Conservation (phyloP, 2,329 filamentous ascomycete species). For the Geoglossum cookeanum region DNA sequence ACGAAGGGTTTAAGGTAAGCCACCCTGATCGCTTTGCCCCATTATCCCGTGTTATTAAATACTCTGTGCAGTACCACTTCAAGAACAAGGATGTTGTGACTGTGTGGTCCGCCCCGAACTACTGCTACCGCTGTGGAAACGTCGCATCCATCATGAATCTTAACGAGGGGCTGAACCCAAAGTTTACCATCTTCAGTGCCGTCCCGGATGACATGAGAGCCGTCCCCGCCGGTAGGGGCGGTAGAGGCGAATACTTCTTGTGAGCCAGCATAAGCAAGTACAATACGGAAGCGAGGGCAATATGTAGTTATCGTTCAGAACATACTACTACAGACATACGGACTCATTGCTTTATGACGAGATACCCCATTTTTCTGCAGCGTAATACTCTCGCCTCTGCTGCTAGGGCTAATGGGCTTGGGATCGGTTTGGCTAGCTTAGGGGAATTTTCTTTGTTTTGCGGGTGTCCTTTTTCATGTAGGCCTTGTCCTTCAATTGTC, state of each 20-base stretch:
- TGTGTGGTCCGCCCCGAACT: constrained; percentile 37
- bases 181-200: constrained; percentile 81
- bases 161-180: constrained; percentile 64
- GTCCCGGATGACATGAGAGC: constrained; percentile 74
- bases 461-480: too few relatives aligned
- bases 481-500: background rate
- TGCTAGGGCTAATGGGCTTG: background rate
- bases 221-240: constrained; percentile 50
- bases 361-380: background rate
- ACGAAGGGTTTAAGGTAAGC: constrained; percentile 51
- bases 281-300: background rate
- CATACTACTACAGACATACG: background rate
- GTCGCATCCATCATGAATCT: constrained; percentile 75
- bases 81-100: constrained; percentile 82
- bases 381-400: background rate
- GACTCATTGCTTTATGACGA: background rate
- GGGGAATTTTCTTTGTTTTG: background rate
- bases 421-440: background rate
- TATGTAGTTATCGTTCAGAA: background rate
- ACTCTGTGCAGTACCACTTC: constrained; percentile 54
- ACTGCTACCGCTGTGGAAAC: constrained; percentile 30
- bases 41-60: background rate
- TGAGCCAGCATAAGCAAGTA: constrained; percentile 14
- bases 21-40: background rate
- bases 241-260: constrained; percentile 53